These are phyloP conservation scores for Clonostachys solani DNA, from an alignment of 2,329 filamentous ascomycete species.

Conservation along the genomic window DNA sequence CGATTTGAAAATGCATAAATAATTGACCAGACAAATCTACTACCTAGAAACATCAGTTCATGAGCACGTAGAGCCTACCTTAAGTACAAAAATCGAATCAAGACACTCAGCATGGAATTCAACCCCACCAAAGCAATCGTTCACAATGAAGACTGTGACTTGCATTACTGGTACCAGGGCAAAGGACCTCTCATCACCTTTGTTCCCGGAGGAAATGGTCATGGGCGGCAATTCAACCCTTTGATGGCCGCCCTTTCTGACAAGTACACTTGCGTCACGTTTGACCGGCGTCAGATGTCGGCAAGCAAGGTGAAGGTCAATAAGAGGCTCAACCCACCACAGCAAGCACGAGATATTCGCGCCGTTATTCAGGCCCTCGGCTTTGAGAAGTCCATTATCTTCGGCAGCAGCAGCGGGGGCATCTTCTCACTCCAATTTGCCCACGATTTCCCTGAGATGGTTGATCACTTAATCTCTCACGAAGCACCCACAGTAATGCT, in stretches of 20 bases:
- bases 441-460: slow-evolving; percentile 17
- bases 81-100: too few relatives aligned
- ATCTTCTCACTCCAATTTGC: slow-evolving; percentile 22
- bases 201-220: slow-evolving; percentile 24
- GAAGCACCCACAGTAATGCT: slow-evolving; percentile 17
- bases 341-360: slow-evolving; percentile 22
- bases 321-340: slow-evolving; percentile 15
- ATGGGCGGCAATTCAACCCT: slow-evolving; percentile 20
- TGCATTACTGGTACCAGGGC: slow-evolving; percentile 22
- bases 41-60: too few relatives aligned
- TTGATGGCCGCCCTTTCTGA: slow-evolving; percentile 17
- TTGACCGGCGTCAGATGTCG: slow-evolving; percentile 26
- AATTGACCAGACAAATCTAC: too few relatives aligned
- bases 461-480: slow-evolving; percentile 20
- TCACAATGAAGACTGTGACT: slow-evolving; percentile 19
- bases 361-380: slow-evolving; percentile 18
- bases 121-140: slow-evolving; percentile 11
- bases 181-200: slow-evolving; percentile 20
- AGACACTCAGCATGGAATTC: slow-evolving; percentile 7
- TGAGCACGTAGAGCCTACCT: too few relatives aligned
- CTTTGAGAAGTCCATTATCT: slow-evolving; percentile 15
- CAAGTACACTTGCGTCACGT: slow-evolving; percentile 19
- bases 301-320: slow-evolving; percentile 14
- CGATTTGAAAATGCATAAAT: too few relatives aligned
- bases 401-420: slow-evolving; percentile 21